Evolutionary conservation across 108 stramenopile genomes (phyloP).

Genomic region (Discostella pseudostelligera): DNA sequence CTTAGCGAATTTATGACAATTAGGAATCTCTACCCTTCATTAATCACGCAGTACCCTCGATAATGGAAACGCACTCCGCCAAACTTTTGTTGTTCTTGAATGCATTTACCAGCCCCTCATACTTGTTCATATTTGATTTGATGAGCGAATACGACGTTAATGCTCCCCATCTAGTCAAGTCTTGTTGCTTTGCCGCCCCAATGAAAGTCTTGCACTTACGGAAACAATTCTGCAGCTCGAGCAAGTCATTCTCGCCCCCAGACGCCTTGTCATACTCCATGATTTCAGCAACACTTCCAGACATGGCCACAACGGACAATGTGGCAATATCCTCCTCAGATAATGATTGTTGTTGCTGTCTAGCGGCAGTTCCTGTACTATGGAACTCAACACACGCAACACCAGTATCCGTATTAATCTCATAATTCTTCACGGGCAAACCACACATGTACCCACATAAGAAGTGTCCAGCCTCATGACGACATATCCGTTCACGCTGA

Average conservation of each 20-base stretch:
- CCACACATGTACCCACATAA: conserved; percentile 83
- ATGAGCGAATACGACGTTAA: conserved; percentile 61
- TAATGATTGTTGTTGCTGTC: conserved; percentile 48
- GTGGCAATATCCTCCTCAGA: conserved; percentile 61
- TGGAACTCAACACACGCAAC: conserved; percentile 80
- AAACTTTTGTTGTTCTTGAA: conserved; percentile 63
- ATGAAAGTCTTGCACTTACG: conserved; percentile 67
- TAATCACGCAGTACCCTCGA: conserved; percentile 32
- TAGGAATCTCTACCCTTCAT: background rate
- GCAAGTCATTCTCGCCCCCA: conserved; percentile 73
- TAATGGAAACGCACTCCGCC: conserved; percentile 68
- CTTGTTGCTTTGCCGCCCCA: conserved; percentile 86
- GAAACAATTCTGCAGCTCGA: conserved; percentile 71
- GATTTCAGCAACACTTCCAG: conserved; percentile 81
- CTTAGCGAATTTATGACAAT: background rate
- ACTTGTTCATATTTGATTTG: conserved; percentile 54
- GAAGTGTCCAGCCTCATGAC: conserved; percentile 86
- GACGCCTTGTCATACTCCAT: conserved; percentile 60
- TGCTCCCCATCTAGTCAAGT: conserved; percentile 87
- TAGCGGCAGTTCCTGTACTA: conserved; percentile 29
- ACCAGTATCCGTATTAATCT: conserved; percentile 47
- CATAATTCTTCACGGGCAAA: conserved; percentile 70
- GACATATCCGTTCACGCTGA: conserved; percentile 59
- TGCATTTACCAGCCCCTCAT: conserved; percentile 66
- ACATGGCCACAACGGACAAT: conserved; percentile 75